Conservation (phyloP, 208 protist species). For the Lotmaria passim region DNA sequence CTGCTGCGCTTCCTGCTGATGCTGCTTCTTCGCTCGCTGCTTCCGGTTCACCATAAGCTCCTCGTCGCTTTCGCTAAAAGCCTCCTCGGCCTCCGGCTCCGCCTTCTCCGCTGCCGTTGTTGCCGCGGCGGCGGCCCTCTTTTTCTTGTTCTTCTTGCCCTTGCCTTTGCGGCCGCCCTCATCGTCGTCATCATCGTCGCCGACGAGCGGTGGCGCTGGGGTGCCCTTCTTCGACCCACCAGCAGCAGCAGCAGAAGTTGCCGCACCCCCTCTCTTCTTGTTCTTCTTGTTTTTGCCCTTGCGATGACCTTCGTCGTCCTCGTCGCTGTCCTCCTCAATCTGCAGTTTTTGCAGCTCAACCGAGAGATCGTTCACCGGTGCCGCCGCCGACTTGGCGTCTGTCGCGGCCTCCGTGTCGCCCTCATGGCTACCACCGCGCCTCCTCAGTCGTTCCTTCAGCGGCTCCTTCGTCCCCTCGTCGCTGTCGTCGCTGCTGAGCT, state of each 20-base stretch:
- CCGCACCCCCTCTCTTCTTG: constrained; percentile 37
- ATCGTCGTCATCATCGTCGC: constrained; percentile 35
- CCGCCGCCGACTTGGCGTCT: no score
- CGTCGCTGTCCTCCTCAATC: constrained; percentile 29
- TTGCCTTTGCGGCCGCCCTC: constrained; percentile 30
- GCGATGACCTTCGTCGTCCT: constrained; percentile 30
- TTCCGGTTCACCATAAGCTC: constrained; percentile 79
- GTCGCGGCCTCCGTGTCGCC: not conserved
- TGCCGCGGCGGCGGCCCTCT: constrained; percentile 13
- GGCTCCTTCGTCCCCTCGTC: constrained; percentile 10
- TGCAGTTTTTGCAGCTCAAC: constrained; percentile 35
- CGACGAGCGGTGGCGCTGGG: not conserved
- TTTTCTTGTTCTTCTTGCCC: constrained; percentile 41
- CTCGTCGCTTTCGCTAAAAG: constrained; percentile 65
- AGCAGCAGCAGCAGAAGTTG: not conserved
- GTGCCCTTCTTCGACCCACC: constrained; percentile 5
- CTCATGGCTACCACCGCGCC: not conserved
- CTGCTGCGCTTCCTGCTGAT: constrained; percentile 34
- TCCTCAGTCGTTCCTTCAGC: not conserved
- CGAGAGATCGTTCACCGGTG: constrained; percentile 19
- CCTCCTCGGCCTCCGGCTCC: constrained; percentile 24
- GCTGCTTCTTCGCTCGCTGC: constrained; percentile 62
- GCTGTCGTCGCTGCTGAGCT: constrained; percentile 15
- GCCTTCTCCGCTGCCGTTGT: constrained; percentile 38
- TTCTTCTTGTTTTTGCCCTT: constrained; percentile 34